Percentiles rank a stretch among this genome's conserved stretches.
These are phyloP conservation scores for Pythium brachiatum DNA, from an alignment of 352 stramenopile genomes.

Conservation along the genomic window DNA sequence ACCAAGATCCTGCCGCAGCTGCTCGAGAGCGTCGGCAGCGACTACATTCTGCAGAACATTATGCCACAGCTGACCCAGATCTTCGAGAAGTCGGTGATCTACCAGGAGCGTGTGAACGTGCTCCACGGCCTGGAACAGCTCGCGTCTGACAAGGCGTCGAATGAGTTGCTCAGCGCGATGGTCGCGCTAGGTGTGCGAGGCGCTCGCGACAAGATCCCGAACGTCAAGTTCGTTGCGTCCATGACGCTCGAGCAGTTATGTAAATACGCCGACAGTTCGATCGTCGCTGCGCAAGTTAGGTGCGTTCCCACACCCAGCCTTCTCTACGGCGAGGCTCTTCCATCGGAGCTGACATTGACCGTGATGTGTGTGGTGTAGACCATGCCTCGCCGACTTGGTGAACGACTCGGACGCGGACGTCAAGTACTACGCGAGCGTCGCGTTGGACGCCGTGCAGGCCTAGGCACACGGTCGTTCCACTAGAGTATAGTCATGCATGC, in stretches of 20 bases:
- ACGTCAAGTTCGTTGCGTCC: constrained; percentile 86
- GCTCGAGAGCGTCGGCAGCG: constrained; percentile 73
- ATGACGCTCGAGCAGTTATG: constrained; percentile 84
- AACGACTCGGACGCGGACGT: constrained; percentile 82
- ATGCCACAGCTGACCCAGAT: constrained; percentile 74
- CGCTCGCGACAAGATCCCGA: constrained; percentile 82
- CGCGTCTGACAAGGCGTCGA: constrained; percentile 67
- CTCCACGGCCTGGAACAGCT: constrained; percentile 76
- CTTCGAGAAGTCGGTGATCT: constrained; percentile 84
- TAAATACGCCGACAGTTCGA: constrained; percentile 69
- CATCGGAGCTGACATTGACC: too few relatives aligned
- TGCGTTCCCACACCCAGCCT: constrained; percentile 26
- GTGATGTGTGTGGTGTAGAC: constrained; percentile 30
- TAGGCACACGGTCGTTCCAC: constrained; percentile 28
- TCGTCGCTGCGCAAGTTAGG: constrained; percentile 72
- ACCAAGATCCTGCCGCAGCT: constrained; percentile 81
- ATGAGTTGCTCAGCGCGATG: constrained; percentile 61
- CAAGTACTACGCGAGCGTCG: constrained; percentile 86
- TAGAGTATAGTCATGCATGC: constrained; percentile 27
- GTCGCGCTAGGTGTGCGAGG: constrained; percentile 69
- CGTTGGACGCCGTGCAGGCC: constrained; percentile 69
- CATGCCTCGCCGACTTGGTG: constrained; percentile 70
- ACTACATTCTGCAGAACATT: constrained; percentile 84
- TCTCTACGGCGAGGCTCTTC: too few relatives aligned
- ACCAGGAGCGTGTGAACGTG: constrained; percentile 86